phyloP scores from a whole-genome alignment of 2,329 filamentous ascomycete species.

The Botrytis porri region DNA sequence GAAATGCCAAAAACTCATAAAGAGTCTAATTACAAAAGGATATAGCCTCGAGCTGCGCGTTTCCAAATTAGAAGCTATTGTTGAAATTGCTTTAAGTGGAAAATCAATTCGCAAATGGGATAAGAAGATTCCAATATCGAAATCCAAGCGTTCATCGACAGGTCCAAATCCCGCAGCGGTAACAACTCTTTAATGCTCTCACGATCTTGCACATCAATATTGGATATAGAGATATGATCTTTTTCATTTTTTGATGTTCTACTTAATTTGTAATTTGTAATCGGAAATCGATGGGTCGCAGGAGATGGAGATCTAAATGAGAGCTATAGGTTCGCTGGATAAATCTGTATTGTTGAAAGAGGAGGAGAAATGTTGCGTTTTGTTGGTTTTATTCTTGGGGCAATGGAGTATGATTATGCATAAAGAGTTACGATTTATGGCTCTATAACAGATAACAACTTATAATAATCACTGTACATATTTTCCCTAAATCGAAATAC shows the following conservation, averaged over 20 bases:
- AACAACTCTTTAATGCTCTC: background rate
- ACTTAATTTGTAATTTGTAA: background rate
- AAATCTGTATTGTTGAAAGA: background rate
- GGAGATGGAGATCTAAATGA: no score
- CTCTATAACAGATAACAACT: background rate
- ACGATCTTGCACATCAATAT: background rate
- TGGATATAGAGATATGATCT: background rate
- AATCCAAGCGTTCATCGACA: background rate
- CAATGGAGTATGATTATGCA: background rate
- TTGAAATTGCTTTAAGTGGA: background rate
- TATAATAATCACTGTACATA: background rate
- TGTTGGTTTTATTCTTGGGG: background rate
- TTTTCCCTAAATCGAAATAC: no score
- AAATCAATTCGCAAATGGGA: background rate
- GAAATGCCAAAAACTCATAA: background rate
- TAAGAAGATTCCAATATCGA: background rate
- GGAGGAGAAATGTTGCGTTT: background rate
- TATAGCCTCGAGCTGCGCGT: background rate
- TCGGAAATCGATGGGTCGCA: background rate
- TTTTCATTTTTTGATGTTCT: background rate
- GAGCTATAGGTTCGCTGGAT: background rate
- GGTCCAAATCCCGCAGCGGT: background rate
- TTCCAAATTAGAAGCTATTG: background rate
- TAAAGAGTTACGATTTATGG: background rate
- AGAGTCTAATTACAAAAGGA: background rate